Evolutionary conservation across 257 asterid species (phyloP), one percentile per base, ranked within the genome.

Genomic region (Solanum pinnatisectum): DNA sequence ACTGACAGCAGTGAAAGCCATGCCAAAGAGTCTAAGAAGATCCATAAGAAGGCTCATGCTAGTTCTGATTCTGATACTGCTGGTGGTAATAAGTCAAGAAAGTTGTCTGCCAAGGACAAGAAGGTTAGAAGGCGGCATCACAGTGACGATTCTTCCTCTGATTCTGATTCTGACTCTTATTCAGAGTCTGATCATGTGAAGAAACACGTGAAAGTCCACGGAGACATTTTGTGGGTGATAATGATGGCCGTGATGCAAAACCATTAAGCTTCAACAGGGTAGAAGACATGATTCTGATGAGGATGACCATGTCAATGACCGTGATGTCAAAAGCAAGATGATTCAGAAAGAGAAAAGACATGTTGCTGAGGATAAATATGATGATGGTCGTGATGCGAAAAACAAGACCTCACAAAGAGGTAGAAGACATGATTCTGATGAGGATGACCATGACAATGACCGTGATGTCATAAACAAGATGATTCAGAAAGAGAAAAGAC

Each of bases 71-170:
- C n/a, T n/a, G n/a, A n/a, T n/a, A n/a, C n/a, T n/a, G n/a, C n/a
- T n/a, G n/a, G n/a, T n/a, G n/a, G n/a, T n/a, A n/a, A n/a, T n/a
- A n/a, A n/a, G n/a, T n/a, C n/a, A n/a, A n/a, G n/a, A n/a, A n/a
- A n/a, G n/a, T n/a, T 94, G 87, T 67, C 91, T 4, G 88, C 49
- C 91, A 95, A 92, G 88, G 91, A 63, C 18, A 89, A 86, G 35
- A 92, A 92, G 88, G 87, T 37, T 86, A 86, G 90, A 86, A 90
- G 88, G 68, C 33, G 40, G 8, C 88, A 52, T 60, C 88, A 87
- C 11, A 87, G 91, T 71, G 91, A 91, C 46, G 92, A 93, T 72
- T 92, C 91, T 30, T 91, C 87, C 81, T 90, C 93, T 5, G 94
- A 90, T 13, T 92, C 93, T 13, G 93, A 90, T 14, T 92, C 93